Percentiles rank a stretch among this genome's conserved stretches.
Evolutionary conservation across 2,329 filamentous ascomycete genomes (phyloP).

Genomic region (Cyanodermella asteris): DNA sequence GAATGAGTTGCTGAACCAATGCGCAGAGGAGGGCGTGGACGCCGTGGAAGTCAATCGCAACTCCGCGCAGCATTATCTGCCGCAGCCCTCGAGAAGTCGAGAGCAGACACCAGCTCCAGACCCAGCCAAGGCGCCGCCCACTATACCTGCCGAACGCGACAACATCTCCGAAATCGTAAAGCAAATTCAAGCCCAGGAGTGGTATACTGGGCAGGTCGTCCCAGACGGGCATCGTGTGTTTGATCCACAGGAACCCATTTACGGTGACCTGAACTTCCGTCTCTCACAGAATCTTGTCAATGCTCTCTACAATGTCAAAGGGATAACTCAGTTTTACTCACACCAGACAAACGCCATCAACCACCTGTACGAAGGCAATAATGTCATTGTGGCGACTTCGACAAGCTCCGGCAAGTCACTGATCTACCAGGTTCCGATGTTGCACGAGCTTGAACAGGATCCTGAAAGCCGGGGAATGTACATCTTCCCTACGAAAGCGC

Average conservation of each 20-base stretch:
- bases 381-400: slow-evolving; percentile 84
- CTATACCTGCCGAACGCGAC: slow-evolving; percentile 61
- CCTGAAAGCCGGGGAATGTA: slow-evolving; percentile 69
- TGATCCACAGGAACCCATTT: slow-evolving; percentile 60
- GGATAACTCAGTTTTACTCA: slow-evolving; percentile 67
- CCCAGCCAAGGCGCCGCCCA: slow-evolving; percentile 33
- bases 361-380: slow-evolving; percentile 53
- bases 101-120: slow-evolving; percentile 18
- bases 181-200: slow-evolving; percentile 60
- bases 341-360: slow-evolving; percentile 94
- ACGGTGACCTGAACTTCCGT: slow-evolving; percentile 64
- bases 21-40: slow-evolving; percentile 36
- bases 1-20: slow-evolving; percentile 54
- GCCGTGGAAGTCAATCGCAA: slow-evolving; percentile 42
- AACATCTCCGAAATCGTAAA: slow-evolving; percentile 64
- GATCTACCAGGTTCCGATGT: slow-evolving; percentile 89
- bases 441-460: slow-evolving; percentile 68
- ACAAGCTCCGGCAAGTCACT: slow-evolving; percentile 93
- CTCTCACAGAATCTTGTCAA: slow-evolving; percentile 89
- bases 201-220: slow-evolving; percentile 86
- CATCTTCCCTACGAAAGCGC: slow-evolving; percentile 90
- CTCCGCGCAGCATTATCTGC: slow-evolving; percentile 39
- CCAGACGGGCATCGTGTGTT: slow-evolving; percentile 83
- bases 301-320: slow-evolving; percentile 76
- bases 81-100: slow-evolving; percentile 27